Evolutionary conservation across 116 monocot genomes (phyloP).

Genomic region (Zostera marina): DNA sequence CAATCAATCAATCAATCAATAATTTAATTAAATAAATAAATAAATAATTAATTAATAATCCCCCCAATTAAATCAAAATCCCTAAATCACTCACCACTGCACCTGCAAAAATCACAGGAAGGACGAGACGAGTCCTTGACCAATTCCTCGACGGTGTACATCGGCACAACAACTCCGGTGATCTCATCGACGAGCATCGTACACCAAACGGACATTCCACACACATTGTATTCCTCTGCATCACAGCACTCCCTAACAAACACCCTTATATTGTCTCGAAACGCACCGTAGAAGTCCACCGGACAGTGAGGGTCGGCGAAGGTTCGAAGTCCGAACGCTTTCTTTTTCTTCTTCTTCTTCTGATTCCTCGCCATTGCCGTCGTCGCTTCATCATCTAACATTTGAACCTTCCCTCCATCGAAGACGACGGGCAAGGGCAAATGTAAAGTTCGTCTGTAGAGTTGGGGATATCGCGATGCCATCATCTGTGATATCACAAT

Average conservation of each 20-base stretch:
- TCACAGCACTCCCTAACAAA: constrained; percentile 46
- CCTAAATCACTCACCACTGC: constrained; percentile 38
- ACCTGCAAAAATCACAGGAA: constrained; percentile 69
- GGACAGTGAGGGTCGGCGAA: constrained; percentile 42
- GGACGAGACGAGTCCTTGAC: constrained; percentile 29
- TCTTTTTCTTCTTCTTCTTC: constrained; percentile 1
- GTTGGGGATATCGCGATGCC: too few relatives aligned
- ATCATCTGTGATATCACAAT: too few relatives aligned
- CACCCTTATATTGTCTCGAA: constrained; percentile 67
- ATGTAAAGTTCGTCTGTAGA: too few relatives aligned
- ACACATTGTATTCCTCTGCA: constrained; percentile 17
- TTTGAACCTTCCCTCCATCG: background rate
- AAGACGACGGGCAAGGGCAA: too few relatives aligned
- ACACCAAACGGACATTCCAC: constrained; percentile 59
- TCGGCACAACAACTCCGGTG: constrained; percentile 36
- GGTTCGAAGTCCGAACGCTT: constrained; percentile 29
- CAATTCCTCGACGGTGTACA: constrained; percentile 63
- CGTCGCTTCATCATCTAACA: background rate
- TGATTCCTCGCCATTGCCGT: background rate
- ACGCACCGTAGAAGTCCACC: constrained; percentile 43
- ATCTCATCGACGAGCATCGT: constrained; percentile 63
- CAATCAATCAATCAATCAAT: too few relatives aligned
- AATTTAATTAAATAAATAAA: too few relatives aligned
- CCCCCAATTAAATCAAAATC: background rate
- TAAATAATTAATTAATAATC: too few relatives aligned